phyloP scores from a whole-genome alignment of 352 stramenopile genomes.

The Globisporangium yorkense region DNA sequence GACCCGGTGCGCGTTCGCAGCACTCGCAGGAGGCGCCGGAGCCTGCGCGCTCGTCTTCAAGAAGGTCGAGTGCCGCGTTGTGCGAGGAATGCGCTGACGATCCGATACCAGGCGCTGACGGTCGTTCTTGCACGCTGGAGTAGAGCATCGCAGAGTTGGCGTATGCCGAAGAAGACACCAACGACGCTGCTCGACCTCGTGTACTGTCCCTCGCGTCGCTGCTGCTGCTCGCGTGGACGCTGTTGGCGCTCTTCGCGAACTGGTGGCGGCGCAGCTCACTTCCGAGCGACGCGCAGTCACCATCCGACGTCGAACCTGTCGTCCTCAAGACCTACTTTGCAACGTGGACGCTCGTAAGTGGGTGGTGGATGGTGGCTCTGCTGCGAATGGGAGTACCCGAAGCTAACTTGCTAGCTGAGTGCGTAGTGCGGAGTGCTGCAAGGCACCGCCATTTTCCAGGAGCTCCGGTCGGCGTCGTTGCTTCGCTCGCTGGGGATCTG shows the following conservation, averaged over 20 bases:
- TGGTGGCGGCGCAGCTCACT: slow-evolving; percentile 14
- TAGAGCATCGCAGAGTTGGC: slow-evolving; percentile 18
- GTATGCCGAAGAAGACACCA: not conserved
- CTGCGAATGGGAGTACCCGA: not conserved
- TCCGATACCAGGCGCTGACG: not conserved
- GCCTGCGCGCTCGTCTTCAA: slow-evolving; percentile 22
- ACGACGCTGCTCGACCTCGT: not conserved
- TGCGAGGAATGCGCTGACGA: not conserved
- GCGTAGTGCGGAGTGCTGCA: slow-evolving; percentile 13
- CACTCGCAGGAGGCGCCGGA: slow-evolving; percentile 19
- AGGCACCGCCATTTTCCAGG: slow-evolving; percentile 14
- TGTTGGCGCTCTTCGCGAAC: slow-evolving; percentile 12
- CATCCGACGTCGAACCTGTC: not conserved
- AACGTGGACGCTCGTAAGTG: slow-evolving; percentile 14
- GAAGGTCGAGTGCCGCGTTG: slow-evolving; percentile 19
- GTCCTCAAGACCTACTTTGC: slow-evolving; percentile 11
- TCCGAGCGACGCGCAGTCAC: not conserved
- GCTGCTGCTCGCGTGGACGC: slow-evolving; percentile 14
- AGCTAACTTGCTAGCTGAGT: not conserved
- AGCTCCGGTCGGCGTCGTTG: slow-evolving; percentile 5
- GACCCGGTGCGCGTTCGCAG: slow-evolving; percentile 14
- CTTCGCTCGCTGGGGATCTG: slow-evolving; percentile 1
- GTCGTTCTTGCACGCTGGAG: not conserved
- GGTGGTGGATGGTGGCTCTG: not conserved
- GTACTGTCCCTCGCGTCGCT: slow-evolving; percentile 10